Conservation (phyloP, 768 basidiomycete species). For the Strobilomyces echinocephalus region DNA sequence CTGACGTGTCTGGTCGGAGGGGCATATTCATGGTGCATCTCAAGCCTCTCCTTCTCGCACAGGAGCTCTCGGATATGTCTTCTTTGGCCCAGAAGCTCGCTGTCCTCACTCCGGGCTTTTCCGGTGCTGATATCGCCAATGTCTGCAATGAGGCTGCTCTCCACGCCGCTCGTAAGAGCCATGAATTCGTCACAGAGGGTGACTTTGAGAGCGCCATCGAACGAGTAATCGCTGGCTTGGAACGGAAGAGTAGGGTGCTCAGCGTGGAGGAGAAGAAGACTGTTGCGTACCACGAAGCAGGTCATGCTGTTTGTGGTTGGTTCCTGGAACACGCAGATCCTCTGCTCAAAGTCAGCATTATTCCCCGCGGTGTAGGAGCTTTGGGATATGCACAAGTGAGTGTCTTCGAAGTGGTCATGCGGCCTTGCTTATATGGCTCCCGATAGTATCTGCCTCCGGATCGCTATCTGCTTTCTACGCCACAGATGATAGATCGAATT, state of each 20-base stretch:
- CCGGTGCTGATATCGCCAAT: conserved; percentile 98
- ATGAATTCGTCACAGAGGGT: conserved; percentile 70
- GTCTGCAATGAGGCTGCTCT: conserved; percentile 98
- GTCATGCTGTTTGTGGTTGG: conserved; percentile 98
- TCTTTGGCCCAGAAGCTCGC: conserved; percentile 87
- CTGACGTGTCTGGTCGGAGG: conserved; percentile 89
- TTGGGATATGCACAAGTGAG: conserved; percentile 92
- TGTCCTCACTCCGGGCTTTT: conserved; percentile 95
- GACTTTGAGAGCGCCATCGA: conserved; percentile 99
- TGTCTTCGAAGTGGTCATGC: conserved; percentile 2
- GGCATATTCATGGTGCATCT: conserved; percentile 95
- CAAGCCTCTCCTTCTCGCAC: conserved; percentile 67
- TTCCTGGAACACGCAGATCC: conserved; percentile 97
- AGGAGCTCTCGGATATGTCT: conserved; percentile 44
- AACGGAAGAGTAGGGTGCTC: conserved; percentile 91
- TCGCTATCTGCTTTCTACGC: conserved; percentile 90
- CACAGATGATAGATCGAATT: conserved; percentile 92
- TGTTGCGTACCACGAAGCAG: conserved; percentile 98
- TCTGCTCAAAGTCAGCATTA: conserved; percentile 95
- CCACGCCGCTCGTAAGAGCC: conserved; percentile 82
- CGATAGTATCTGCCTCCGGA: conserved; percentile 88
- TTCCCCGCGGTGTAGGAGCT: conserved; percentile 92
- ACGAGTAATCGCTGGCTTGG: conserved; percentile 94
- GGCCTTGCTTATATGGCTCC: conserved; percentile 7
- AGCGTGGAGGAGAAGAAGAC: conserved; percentile 97